phyloP scores from a whole-genome alignment of 1,139 yeast species.

The Lodderomyces beijingensis region DNA sequence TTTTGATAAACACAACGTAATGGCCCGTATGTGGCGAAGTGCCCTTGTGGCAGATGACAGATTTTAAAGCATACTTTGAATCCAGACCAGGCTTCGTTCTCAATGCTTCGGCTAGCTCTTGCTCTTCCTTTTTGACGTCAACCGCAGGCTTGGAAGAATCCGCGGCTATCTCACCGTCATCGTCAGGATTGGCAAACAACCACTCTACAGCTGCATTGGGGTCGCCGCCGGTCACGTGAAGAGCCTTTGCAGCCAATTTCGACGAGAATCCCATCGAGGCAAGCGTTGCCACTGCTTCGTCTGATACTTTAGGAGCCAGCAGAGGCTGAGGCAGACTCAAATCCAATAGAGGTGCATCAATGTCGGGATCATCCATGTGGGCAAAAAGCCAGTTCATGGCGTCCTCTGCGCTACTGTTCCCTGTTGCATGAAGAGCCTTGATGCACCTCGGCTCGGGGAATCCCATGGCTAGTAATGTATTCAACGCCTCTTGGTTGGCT shows the following conservation, averaged over 20 bases:
- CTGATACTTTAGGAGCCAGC: no score
- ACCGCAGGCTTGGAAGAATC: constrained; percentile 13
- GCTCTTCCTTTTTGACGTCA: constrained; percentile 21
- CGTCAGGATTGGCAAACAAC: constrained; percentile 77
- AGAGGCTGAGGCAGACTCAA: no score
- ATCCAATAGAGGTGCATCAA: constrained; percentile 69
- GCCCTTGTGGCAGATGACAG: constrained; percentile 92
- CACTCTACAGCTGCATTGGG: constrained; percentile 83
- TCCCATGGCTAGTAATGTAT: constrained; percentile 75
- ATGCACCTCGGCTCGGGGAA: constrained; percentile 64
- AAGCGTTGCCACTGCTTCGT: constrained; percentile 15
- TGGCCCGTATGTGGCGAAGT: constrained; percentile 94
- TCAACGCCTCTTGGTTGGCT: constrained; percentile 55
- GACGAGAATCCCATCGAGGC: constrained; percentile 72
- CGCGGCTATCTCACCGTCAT: constrained; percentile 32
- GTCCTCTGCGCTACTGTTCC: constrained; percentile 61
- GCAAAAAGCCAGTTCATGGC: constrained; percentile 92
- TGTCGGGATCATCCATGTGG: constrained; percentile 80
- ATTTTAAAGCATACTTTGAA: constrained; percentile 58
- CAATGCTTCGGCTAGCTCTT: constrained; percentile 16
- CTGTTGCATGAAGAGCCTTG: constrained; percentile 70
- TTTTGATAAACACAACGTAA: constrained; percentile 76
- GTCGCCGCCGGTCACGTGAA: constrained; percentile 53
- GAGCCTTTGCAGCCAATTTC: constrained; percentile 64
- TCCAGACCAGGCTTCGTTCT: no score